Evolutionary conservation across 345 rosid genomes (phyloP), one percentile per base, ranked within the genome.

Genomic region (Eucalyptus globulus): DNA sequence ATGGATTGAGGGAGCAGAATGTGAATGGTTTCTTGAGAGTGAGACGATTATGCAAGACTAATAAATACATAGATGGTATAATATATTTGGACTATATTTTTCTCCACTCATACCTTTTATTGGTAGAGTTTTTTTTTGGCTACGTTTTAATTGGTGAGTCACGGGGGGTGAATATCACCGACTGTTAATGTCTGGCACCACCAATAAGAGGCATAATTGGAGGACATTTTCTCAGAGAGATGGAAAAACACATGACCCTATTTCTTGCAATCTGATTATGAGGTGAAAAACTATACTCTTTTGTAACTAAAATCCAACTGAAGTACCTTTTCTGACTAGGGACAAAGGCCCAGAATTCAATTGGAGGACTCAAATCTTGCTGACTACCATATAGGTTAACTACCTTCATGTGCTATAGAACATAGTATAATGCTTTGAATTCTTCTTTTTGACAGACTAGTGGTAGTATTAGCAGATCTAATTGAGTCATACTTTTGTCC

Each of bases 401-500:
- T 29, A 7, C 72, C 14, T 62, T 29, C 17, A 29, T 62, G 34
- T 1, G 9, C 2, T 62, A 13, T 11, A 60, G 67, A 26, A 60
- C 31, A 11, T 60, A 27, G 0, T 60, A 11, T 27, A 60, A 27
- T 60, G 14, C 0, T 60, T 60, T 27, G 67, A 60, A 11, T 27
- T 60, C 67, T 27, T 60, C 1, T 60, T 60, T 60, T 60, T 27
- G n/a, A 60, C 27, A 11, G 14, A 26, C 15, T 60, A 27, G 1
- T 27, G 15, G 2, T 1, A 12, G n/a, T 6, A 0, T 27, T 27
- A 27, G 67, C 4, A 27, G 8, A 27, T 60, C 15, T 60, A 60
- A 60, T 60, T 27, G 67, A 60, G 31, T 60, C 67, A 60, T 27
- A 27, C 0, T 60, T 60, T 60, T 60, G 31, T 60, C 31, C 16